Evolutionary conservation across 1,139 yeast species (phyloP), one percentile per base, ranked within the genome.

Genomic region (Blastobotrys apis): DNA sequence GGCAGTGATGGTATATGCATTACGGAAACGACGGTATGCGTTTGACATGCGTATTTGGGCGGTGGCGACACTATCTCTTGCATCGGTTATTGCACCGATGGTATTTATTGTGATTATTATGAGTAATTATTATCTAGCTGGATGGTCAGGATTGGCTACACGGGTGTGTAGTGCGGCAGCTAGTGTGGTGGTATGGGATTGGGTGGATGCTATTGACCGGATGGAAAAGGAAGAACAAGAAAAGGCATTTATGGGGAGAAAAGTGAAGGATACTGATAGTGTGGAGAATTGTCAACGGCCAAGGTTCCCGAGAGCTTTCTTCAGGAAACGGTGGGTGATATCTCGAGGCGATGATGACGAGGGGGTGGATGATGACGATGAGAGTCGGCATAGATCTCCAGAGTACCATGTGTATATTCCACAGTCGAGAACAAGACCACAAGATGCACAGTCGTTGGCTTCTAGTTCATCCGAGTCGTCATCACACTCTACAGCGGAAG

Each of bases 141-240:
- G 83, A 49, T 73, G 87, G 58, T 80, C 92, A 3, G 94, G 84
- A 54, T 84, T 83, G 57, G 80, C 84, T 5, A 71, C 83, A 17
- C 76, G 87, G 47, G 87, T 85, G 35, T 58, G 63, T 22, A 58
- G 58, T 23, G 65, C 63, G 1, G 65, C 66, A 2, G 66, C 68
- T 1, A 56, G 60, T n/a, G 88, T 85, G 2, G 75, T 85, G 10
- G 88, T 88, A 0, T 87, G 95, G 95, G 95, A 85, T 63, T 87
- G 95, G 95, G 76, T 86, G 49, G 88, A 85, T 58, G 73, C 85
- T 48, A 75, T 83, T 48, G 78, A 78, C 49, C 64, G 73, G 13
- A 66, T 81, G 23, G 82, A 81, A 66, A 76, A 76, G 53, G 72
- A 72, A n/a, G 76, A 76, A 49, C 94, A 86, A 54, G 80, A 81